phyloP scores from a whole-genome alignment of 768 basidiomycete genomes.

The Boletus vinaceobasis region DNA sequence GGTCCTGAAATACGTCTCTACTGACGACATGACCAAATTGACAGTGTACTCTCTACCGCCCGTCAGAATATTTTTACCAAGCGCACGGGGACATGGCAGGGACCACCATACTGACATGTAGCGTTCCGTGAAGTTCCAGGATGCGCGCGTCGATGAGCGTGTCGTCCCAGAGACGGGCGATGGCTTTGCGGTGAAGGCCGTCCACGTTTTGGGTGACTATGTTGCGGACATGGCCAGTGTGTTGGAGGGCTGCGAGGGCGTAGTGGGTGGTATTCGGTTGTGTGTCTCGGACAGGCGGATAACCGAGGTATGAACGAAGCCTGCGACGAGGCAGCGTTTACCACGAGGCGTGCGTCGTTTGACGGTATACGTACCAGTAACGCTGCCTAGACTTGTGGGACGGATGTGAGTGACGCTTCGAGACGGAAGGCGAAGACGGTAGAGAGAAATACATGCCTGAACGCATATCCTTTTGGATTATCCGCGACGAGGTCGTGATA shows the following conservation, averaged over 20 bases:
- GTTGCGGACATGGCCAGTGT: slow-evolving; percentile 54
- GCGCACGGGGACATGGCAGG: not conserved
- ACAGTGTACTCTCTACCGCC: slow-evolving; percentile 66
- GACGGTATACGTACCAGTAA: slow-evolving; percentile 57
- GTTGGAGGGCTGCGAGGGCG: slow-evolving; percentile 78
- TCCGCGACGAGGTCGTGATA: slow-evolving; percentile 82
- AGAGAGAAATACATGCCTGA: slow-evolving; percentile 50
- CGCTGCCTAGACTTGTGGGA: slow-evolving; percentile 53
- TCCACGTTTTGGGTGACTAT: slow-evolving; percentile 94
- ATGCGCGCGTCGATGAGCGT: slow-evolving; percentile 42
- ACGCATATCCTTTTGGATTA: slow-evolving; percentile 62
- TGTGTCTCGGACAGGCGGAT: slow-evolving; percentile 78
- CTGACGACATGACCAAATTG: slow-evolving; percentile 64
- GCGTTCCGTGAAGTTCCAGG: slow-evolving; percentile 84
- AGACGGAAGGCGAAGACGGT: not conserved
- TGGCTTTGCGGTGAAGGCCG: slow-evolving; percentile 84
- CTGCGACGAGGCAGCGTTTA: slow-evolving; percentile 11
- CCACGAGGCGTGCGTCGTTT: not conserved
- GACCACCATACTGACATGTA: slow-evolving; percentile 55
- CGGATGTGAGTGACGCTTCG: slow-evolving; percentile 3
- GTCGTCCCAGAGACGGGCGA: slow-evolving; percentile 43
- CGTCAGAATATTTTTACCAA: slow-evolving; percentile 9
- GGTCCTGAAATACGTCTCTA: slow-evolving; percentile 68
- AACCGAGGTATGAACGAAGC: slow-evolving; percentile 82
- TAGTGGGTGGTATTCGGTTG: slow-evolving; percentile 88